Percentiles rank a stretch among this genome's conserved stretches.
These are phyloP conservation scores for Pichia kudriavzevii DNA, from an alignment of 1,139 yeast species.

Conservation along the genomic window DNA sequence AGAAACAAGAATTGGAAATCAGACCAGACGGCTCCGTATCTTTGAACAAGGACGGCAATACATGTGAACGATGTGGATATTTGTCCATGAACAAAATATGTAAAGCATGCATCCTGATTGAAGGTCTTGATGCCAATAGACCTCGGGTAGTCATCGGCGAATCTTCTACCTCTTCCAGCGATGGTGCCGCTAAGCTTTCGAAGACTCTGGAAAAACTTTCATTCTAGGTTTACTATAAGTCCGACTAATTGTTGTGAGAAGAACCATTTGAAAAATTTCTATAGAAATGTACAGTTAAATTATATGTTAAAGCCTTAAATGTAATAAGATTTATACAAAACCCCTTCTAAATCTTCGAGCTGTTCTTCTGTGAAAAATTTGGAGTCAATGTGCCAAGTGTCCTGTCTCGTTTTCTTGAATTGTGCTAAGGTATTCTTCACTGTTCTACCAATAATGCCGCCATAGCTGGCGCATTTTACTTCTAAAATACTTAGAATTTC, in stretches of 20 bases:
- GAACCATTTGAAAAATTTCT: neutral
- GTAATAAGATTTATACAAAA: conserved; percentile 86
- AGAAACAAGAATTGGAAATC: conserved; percentile 38
- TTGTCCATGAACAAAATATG: conserved; percentile 82
- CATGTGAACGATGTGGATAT: conserved; percentile 88
- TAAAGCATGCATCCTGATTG: conserved; percentile 85
- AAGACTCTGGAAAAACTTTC: conserved; percentile 59
- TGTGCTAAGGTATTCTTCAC: conserved; percentile 78
- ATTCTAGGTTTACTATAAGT: conserved; percentile 35
- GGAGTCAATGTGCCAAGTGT: conserved; percentile 93
- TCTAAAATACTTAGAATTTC: conserved; percentile 62
- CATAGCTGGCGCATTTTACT: conserved; percentile 56
- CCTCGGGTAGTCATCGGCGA: conserved; percentile 39
- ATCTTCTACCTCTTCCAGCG: conserved; percentile 38
- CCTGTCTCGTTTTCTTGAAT: conserved; percentile 89
- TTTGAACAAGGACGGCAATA: conserved; percentile 49
- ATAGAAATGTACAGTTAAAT: neutral
- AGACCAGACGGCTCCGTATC: conserved; percentile 56
- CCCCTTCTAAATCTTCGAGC: conserved; percentile 89
- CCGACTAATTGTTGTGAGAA: neutral
- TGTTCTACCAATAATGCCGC: conserved; percentile 76
- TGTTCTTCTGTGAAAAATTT: conserved; percentile 70
- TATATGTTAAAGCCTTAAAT: conserved; percentile 35
- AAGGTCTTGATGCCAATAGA: conserved; percentile 73
- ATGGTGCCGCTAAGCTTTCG: conserved; percentile 63